A percentile compares a stretch with the other conserved stretches of the same genome.
Evolutionary conservation across 306 rosid species (phyloP).

Genomic region (Vigna reflexopilosa): DNA sequence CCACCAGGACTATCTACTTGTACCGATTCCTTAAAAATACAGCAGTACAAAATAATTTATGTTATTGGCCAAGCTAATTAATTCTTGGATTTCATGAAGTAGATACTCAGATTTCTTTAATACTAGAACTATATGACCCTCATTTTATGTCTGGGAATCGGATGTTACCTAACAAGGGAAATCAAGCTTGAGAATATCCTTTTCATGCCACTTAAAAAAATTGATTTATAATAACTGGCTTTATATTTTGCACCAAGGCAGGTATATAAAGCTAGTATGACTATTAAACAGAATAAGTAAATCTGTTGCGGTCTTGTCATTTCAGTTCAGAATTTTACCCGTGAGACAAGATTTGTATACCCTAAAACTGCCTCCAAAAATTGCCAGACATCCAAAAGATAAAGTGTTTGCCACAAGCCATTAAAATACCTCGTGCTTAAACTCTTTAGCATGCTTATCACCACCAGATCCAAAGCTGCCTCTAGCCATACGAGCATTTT

Average conservation of each 20-base stretch:
- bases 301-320: constrained; percentile 9
- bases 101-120: constrained; percentile 24
- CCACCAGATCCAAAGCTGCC: constrained; percentile 58
- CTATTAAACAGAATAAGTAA: constrained; percentile 12
- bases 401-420: constrained; percentile 26
- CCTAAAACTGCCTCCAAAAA: constrained; percentile 32
- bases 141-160: constrained; percentile 29
- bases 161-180: constrained; percentile 35
- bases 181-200: constrained; percentile 13
- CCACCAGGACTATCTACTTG: constrained; percentile 73
- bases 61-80: constrained; percentile 5
- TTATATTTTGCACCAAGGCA: constrained; percentile 13
- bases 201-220: constrained; percentile 14
- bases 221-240: constrained; percentile 1
- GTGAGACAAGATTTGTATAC: background rate
- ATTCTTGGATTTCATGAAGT: constrained; percentile 21
- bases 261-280: constrained; percentile 28
- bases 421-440: constrained; percentile 69
- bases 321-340: constrained; percentile 25
- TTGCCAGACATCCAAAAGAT: constrained; percentile 17
- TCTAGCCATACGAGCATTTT: constrained; percentile 70
- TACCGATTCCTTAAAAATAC: constrained; percentile 62
- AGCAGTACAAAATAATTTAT: background rate
- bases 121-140: background rate
- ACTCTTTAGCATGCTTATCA: constrained; percentile 61